Evolutionary conservation across 106 monocot genomes (phyloP).

Genomic region (Posidonia australis): DNA sequence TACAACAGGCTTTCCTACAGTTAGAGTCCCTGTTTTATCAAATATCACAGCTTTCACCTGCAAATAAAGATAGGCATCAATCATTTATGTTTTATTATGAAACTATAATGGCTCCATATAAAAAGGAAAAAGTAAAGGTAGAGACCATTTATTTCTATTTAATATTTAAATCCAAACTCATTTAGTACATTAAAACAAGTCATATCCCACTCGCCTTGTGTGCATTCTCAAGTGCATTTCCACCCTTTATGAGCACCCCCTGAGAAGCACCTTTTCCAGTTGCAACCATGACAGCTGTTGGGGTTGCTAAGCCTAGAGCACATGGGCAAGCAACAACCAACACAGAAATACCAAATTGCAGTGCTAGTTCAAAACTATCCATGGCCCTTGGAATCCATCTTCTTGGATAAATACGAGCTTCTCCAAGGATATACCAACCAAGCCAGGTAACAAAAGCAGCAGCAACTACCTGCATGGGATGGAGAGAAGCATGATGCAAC

Average conservation of each 20-base stretch:
- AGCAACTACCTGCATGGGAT: neutral
- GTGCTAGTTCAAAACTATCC: constrained; percentile 87
- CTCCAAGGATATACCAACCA: constrained; percentile 93
- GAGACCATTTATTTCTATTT: too few species aligned
- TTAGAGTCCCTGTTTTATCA: constrained; percentile 95
- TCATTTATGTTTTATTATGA: too few species aligned
- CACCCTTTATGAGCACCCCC: constrained; percentile 92
- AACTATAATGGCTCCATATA: too few species aligned
- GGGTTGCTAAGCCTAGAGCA: constrained; percentile 94
- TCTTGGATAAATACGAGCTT: constrained; percentile 63
- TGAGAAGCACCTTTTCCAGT: constrained; percentile 88
- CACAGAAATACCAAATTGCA: constrained; percentile 97
- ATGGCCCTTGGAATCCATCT: constrained; percentile 57
- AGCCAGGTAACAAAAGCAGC: neutral
- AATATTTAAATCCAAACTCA: too few species aligned
- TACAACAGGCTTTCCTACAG: constrained; percentile 79
- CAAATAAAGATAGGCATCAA: too few species aligned
- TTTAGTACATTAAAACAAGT: too few species aligned
- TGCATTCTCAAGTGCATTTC: constrained; percentile 93
- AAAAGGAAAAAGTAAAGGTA: too few species aligned
- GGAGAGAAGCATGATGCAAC: neutral
- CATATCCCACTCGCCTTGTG: too few species aligned
- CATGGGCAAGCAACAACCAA: constrained; percentile 97
- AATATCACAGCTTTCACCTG: constrained; percentile 37
- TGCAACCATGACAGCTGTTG: constrained; percentile 99